Evolutionary conservation across 805 yeast genomes (phyloP).

Genomic region (Metschnikowia hibisci): DNA sequence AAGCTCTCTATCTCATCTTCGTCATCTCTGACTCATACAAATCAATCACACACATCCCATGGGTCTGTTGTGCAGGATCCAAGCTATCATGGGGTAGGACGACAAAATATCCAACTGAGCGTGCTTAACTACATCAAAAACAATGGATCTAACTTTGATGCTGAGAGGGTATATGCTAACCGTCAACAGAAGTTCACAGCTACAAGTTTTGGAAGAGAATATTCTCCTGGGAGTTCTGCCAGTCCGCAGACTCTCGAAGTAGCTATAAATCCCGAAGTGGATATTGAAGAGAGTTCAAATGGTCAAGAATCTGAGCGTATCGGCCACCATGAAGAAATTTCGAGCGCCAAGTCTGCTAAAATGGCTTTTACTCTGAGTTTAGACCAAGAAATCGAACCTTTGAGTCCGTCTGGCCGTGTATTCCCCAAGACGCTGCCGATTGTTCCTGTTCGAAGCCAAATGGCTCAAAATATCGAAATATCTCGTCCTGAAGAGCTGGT

Average conservation of each 20-base stretch:
- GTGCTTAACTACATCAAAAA: slow-evolving; percentile 35
- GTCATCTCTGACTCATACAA: slow-evolving; percentile 27
- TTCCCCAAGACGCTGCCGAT: background rate
- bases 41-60: slow-evolving; percentile 12
- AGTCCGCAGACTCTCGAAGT: background rate
- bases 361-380: background rate
- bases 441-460: no score
- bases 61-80: slow-evolving; percentile 21
- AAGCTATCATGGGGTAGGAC: slow-evolving; percentile 21
- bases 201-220: slow-evolving; percentile 28
- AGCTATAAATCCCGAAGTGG: background rate
- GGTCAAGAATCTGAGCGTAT: no score
- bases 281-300: no score
- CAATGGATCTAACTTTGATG: slow-evolving; percentile 24
- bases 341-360: no score
- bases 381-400: background rate
- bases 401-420: background rate
- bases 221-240: slow-evolving; percentile 14
- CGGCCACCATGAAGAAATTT: no score
- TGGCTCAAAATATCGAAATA: no score
- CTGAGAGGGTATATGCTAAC: slow-evolving; percentile 37
- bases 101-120: slow-evolving; percentile 27
- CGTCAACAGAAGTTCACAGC: slow-evolving; percentile 28
- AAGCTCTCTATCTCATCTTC: slow-evolving; percentile 30
- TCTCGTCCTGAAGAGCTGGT: no score